Conservation (phyloP, 805 yeast species). For the Candida vartiovaarae region DNA sequence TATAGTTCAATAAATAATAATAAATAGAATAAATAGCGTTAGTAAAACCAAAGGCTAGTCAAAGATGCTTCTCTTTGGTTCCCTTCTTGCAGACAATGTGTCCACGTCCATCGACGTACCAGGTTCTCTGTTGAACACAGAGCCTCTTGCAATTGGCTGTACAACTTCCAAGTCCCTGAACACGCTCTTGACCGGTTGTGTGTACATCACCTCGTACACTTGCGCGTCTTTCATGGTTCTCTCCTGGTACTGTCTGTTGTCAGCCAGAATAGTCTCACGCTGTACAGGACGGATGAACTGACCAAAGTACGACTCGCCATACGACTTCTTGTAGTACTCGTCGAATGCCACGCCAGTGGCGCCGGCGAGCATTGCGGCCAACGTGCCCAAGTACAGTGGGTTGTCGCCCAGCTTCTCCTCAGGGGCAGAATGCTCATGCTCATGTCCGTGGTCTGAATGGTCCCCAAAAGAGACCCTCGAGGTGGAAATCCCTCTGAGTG, state of each 20-base stretch:
- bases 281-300: constrained; percentile 10
- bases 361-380: constrained; percentile 5
- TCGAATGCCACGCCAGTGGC: constrained; percentile 6
- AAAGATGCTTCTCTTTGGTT: constrained; percentile 9
- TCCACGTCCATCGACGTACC: constrained; percentile 8
- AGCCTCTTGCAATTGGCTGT: constrained; percentile 11
- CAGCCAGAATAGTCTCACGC: not conserved
- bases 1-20: constrained; percentile 3
- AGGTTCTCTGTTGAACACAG: constrained; percentile 14
- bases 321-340: constrained; percentile 3
- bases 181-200: constrained; percentile 5
- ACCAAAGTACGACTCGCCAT: constrained; percentile 12
- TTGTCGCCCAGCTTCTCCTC: constrained; percentile 12
- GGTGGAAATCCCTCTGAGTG: not conserved
- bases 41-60: constrained; percentile 4
- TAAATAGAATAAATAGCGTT: constrained; percentile 5
- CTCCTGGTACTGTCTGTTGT: constrained; percentile 7
- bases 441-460: constrained; percentile 6
- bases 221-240: constrained; percentile 5
- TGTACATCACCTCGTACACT: constrained; percentile 9
- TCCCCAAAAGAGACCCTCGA: not conserved
- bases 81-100: constrained; percentile 13
- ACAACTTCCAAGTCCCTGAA: constrained; percentile 7
- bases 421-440: constrained; percentile 8
- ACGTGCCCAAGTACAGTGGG: constrained; percentile 9